phyloP scores from a whole-genome alignment of 768 basidiomycete genomes.

The Lactifluus subvellereus region DNA sequence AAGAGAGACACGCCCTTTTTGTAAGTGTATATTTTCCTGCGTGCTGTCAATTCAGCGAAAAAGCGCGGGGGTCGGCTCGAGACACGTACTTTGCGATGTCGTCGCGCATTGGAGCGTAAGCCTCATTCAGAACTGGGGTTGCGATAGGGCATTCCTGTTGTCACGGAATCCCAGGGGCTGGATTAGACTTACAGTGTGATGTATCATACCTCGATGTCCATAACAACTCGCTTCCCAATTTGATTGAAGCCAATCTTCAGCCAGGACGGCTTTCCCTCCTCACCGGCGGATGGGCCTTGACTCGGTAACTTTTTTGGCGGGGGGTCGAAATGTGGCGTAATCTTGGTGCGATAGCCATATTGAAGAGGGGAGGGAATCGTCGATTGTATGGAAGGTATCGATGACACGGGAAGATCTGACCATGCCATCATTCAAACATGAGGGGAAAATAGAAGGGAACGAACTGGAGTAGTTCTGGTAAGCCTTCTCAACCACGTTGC shows the following conservation, averaged over 20 bases:
- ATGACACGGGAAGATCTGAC: slow-evolving; percentile 47
- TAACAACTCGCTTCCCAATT: slow-evolving; percentile 60
- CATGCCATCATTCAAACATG: not conserved
- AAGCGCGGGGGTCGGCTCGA: not conserved
- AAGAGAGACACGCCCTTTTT: slow-evolving; percentile 86
- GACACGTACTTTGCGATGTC: slow-evolving; percentile 58
- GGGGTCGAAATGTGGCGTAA: slow-evolving; percentile 93
- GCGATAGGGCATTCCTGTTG: slow-evolving; percentile 89
- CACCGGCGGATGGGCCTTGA: slow-evolving; percentile 20
- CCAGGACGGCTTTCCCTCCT: slow-evolving; percentile 51
- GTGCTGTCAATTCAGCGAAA: not conserved
- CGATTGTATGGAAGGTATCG: slow-evolving; percentile 58
- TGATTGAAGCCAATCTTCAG: slow-evolving; percentile 87
- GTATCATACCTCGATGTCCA: slow-evolving; percentile 82
- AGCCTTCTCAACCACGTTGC: slow-evolving; percentile 78
- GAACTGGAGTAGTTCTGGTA: slow-evolving; percentile 69
- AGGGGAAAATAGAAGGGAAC: slow-evolving; percentile 9
- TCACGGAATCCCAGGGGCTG: not conserved
- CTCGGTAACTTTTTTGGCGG: slow-evolving; percentile 44
- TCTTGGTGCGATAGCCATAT: slow-evolving; percentile 92
- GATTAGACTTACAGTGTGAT: not conserved
- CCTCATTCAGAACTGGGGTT: slow-evolving; percentile 69
- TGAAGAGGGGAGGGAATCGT: slow-evolving; percentile 87
- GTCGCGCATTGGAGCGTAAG: slow-evolving; percentile 53
- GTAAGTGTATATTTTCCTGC: slow-evolving; percentile 73